These are phyloP conservation scores for Bretschneidera sinensis DNA, from an alignment of 345 rosid species.

Conservation along the genomic window DNA sequence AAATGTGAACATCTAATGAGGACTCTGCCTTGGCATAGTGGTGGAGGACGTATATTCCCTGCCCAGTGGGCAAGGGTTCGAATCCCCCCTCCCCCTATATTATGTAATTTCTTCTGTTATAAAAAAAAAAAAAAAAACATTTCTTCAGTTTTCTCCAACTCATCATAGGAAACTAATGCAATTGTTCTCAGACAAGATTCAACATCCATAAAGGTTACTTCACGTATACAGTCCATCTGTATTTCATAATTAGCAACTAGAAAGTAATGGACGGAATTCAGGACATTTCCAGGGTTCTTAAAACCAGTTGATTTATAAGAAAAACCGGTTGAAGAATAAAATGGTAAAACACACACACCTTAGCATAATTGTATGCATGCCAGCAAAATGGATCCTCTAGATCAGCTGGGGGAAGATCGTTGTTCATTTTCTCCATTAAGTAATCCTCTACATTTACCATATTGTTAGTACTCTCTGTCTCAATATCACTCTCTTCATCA, in stretches of 20 bases:
- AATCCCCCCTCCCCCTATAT: too few relatives aligned
- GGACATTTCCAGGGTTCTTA: neutral
- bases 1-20: neutral
- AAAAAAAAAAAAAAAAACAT: too few relatives aligned
- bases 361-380: slow-evolving; percentile 91
- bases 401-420: slow-evolving; percentile 78
- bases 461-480: slow-evolving; percentile 54
- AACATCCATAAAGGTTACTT: neutral
- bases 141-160: neutral
- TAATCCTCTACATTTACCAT: slow-evolving; percentile 73
- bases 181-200: too few relatives aligned
- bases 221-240: neutral
- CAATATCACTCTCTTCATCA: slow-evolving; percentile 80
- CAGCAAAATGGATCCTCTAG: slow-evolving; percentile 95
- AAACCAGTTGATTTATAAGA: too few relatives aligned
- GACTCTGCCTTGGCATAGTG: too few relatives aligned
- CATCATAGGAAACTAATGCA: neutral
- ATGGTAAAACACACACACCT: slow-evolving; percentile 27
- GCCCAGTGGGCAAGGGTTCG: too few relatives aligned
- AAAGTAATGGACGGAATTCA: neutral
- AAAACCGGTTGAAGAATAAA: slow-evolving; percentile 11
- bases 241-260: too few relatives aligned
- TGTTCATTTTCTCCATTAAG: slow-evolving; percentile 78
- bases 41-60: too few relatives aligned
- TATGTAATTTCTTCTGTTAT: too few relatives aligned